Base-by-base conservation (phyloP, 1,139 yeast species). In the Spathaspora jeffriesii region DNA sequence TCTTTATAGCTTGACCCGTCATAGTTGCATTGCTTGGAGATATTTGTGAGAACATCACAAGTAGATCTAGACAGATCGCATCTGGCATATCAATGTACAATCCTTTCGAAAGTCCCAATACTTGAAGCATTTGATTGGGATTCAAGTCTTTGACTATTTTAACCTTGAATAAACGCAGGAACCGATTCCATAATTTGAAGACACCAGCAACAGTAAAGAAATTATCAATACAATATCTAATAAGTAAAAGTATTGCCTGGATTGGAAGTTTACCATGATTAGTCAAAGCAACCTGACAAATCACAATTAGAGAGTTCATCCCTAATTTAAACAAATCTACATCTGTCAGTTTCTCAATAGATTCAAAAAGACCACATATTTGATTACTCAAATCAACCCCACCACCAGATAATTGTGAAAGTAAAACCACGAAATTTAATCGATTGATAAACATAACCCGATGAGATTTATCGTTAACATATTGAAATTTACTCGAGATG, bases 371-470 rank as follows among this genome's bases (percentile, higher is more conserved):
- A 46, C 62, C 68, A 11, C 48, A 44, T 3, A 71, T 51, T 48
- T 68, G 76, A 36, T 55, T 60, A 17, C 60, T 63, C 40, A 72
- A 63, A 48, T 71, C 73, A 17, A 70, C 59, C 13, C 30, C 31
- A 8, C 61, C 64, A 15, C n/a, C 11, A 1, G 77, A 68, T 2
- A 73, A 44, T 50, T 70, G 78, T 8, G 62, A 53, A 27, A 74
- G 57, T 18, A 75, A 50, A 8, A 70, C 51, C 4, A 72, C 58
- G 42, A 73, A 67, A 50, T 75, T 75, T 36, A 73, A 53, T 42
- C 79, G 53, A 51, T 75, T 75, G 21, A 65, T 53, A 47, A 68
- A 73, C 62, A 71, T 72, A 5, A 61, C 61, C 40, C 56, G 65
- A 43, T 66, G 65, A 5, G 55, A 56, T 34, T 57, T 59, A 15